phyloP scores from a whole-genome alignment of 208 protist species.

The Crithidia mellificae region DNA sequence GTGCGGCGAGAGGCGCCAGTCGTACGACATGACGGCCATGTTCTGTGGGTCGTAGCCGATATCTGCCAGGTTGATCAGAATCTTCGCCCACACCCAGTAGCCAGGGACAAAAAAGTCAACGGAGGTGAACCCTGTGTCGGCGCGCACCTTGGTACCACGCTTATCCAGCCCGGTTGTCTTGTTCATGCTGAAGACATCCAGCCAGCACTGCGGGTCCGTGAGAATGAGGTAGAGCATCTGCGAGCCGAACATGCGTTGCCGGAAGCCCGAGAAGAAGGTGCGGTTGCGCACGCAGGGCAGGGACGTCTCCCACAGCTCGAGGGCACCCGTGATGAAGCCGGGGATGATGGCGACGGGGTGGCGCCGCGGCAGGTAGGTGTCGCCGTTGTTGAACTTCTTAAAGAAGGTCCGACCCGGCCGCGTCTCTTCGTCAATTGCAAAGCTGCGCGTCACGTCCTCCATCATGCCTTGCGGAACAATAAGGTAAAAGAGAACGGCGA shows the following conservation, averaged over 20 bases:
- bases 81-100: slow-evolving; percentile 92
- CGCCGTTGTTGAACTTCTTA: slow-evolving; percentile 46
- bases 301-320: slow-evolving; percentile 84
- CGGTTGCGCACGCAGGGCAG: slow-evolving; percentile 55
- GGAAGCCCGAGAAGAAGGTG: slow-evolving; percentile 56
- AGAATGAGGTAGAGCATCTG: slow-evolving; percentile 78
- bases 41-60: slow-evolving; percentile 93
- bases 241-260: slow-evolving; percentile 83
- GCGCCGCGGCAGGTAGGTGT: slow-evolving; percentile 42
- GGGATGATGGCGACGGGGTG: slow-evolving; percentile 85
- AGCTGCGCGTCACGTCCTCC: slow-evolving; percentile 50
- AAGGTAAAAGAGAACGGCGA: slow-evolving; percentile 29
- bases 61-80: slow-evolving; percentile 91
- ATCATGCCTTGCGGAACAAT: slow-evolving; percentile 22
- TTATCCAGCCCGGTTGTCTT: slow-evolving; percentile 72
- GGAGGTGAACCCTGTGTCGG: slow-evolving; percentile 77
- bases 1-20: slow-evolving; percentile 87
- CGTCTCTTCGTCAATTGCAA: slow-evolving; percentile 66
- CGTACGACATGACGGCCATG: slow-evolving; percentile 88
- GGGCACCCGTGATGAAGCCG: slow-evolving; percentile 83
- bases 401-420: slow-evolving; percentile 72
- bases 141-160: slow-evolving; percentile 77
- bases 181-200: slow-evolving; percentile 75
- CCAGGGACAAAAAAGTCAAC: slow-evolving; percentile 91
- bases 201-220: slow-evolving; percentile 73